Conservation (phyloP, 2,329 filamentous ascomycete genomes). For the Fusarium drepaniforme region DNA sequence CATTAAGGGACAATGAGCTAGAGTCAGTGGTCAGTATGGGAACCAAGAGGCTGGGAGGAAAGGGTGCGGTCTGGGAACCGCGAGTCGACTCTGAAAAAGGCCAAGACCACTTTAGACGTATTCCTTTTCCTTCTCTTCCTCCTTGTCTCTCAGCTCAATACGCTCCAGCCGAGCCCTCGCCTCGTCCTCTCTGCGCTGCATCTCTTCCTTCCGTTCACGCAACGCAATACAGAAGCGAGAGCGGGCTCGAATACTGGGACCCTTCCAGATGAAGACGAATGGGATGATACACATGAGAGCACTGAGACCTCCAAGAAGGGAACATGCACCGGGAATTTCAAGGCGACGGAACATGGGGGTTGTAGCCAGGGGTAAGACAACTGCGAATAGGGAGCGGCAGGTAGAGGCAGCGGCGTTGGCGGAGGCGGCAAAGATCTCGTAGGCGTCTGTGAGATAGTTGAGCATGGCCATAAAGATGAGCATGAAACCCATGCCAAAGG, state of each 20-base stretch:
- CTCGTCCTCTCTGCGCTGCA: conserved; percentile 55
- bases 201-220: conserved; percentile 61
- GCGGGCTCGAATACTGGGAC: conserved; percentile 65
- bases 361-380: conserved; percentile 71
- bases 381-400: conserved; percentile 94
- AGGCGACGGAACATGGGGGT: conserved; percentile 62
- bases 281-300: conserved; percentile 64
- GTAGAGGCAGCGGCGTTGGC: conserved; percentile 88
- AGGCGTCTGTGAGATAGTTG: conserved; percentile 76
- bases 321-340: conserved; percentile 63
- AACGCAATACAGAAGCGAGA: conserved; percentile 74
- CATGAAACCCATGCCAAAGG: conserved; percentile 72
- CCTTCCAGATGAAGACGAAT: conserved; percentile 67
- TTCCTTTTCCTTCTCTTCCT: conserved; percentile 29
- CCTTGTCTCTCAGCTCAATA: conserved; percentile 36
- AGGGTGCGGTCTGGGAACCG: neutral
- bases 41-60: conserved; percentile 4
- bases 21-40: conserved; percentile 17
- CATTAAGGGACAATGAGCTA: conserved; percentile 6
- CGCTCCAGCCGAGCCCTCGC: conserved; percentile 46
- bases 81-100: neutral
- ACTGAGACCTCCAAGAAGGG: conserved; percentile 64
- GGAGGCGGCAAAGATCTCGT: conserved; percentile 75
- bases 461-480: conserved; percentile 74
- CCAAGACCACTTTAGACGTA: neutral